A percentile compares a stretch with the other conserved stretches of the same genome.
These are phyloP conservation scores for Cystoisospora suis DNA, from an alignment of 169 alveolate species.

Conservation along the genomic window DNA sequence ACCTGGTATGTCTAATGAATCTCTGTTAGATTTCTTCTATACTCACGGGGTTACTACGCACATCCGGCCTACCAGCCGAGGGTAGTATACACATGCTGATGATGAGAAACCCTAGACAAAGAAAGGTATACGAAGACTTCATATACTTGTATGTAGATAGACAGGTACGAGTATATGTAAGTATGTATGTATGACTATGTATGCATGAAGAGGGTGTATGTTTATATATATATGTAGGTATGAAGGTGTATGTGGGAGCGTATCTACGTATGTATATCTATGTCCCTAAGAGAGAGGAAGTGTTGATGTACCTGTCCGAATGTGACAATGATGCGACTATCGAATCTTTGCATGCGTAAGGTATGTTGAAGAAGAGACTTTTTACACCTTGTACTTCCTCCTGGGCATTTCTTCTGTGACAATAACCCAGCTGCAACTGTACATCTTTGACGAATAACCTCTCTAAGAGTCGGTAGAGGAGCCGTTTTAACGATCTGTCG, in stretches of 20 bases:
- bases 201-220: no score
- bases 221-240: neutral
- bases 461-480: neutral
- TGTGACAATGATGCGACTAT: neutral
- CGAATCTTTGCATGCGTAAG: constrained; percentile 25
- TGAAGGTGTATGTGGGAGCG: neutral
- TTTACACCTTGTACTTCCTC: neutral
- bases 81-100: no score
- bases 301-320: neutral
- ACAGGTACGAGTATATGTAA: neutral
- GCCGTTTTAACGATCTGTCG: neutral
- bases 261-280: neutral
- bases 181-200: neutral
- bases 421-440: neutral
- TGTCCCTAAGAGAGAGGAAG: neutral
- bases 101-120: neutral
- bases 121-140: neutral
- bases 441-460: neutral
- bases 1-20: no score
- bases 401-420: neutral
- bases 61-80: no score
- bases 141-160: neutral
- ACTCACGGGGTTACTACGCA: no score
- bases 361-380: neutral
- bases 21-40: no score